Percentiles rank a stretch among this genome's conserved stretches.
Conservation (phyloP, 2,329 filamentous ascomycete species). For the Raffaelea arxii region DNA sequence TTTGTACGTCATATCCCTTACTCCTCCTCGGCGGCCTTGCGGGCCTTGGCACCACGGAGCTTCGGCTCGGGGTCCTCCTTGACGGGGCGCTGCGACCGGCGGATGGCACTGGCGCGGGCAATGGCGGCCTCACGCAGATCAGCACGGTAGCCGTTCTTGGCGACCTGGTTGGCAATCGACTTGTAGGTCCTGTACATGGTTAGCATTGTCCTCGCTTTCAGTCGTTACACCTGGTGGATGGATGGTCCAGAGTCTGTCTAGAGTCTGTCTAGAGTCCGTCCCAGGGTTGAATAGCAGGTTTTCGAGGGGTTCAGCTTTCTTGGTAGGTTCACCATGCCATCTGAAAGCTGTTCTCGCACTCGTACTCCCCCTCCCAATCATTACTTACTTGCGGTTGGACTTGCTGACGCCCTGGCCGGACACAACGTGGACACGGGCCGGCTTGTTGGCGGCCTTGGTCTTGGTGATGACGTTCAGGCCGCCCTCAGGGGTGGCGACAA, state of each 20-base stretch:
- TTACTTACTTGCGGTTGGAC: conserved; percentile 66
- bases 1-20: conserved; percentile 11
- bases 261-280: no score
- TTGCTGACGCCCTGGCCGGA: conserved; percentile 63
- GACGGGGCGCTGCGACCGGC: conserved; percentile 65
- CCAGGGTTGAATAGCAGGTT: no score
- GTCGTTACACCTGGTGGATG: no score
- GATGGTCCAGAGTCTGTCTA: no score
- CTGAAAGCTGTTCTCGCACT: background rate
- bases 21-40: conserved; percentile 50
- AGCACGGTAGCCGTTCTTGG: conserved; percentile 76
- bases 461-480: conserved; percentile 76
- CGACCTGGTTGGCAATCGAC: conserved; percentile 70
- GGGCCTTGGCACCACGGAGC: conserved; percentile 69
- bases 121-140: conserved; percentile 73
- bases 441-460: conserved; percentile 65
- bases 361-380: background rate
- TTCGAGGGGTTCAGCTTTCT: no score
- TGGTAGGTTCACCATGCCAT: background rate
- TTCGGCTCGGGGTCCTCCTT: conserved; percentile 68
- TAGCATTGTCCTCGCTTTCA: no score
- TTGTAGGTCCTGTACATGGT: conserved; percentile 64
- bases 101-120: conserved; percentile 78
- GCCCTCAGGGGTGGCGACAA: conserved; percentile 66
- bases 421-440: conserved; percentile 55